Conservation (phyloP, 108 stramenopile genomes). For the Skeletonema costatum region DNA sequence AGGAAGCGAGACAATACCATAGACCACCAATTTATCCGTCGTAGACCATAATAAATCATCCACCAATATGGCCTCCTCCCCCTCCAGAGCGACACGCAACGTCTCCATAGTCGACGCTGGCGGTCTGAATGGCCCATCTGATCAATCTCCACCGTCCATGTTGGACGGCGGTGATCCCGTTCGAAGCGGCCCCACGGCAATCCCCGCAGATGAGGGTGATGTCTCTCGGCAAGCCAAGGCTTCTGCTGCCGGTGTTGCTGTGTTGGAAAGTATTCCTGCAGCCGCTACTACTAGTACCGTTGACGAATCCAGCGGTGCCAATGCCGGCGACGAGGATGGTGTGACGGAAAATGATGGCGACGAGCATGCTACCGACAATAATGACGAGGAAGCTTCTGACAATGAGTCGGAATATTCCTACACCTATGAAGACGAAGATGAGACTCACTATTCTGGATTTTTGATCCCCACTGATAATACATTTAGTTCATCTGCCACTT, state of each 20-base stretch:
- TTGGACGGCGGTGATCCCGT: neutral
- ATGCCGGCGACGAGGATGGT: slow-evolving; percentile 6
- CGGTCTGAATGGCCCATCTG: neutral
- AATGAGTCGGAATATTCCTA: slow-evolving; percentile 71
- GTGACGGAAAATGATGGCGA: slow-evolving; percentile 13
- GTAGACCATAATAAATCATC: neutral
- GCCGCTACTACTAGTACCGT: neutral
- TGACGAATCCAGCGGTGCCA: neutral
- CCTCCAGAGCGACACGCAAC: neutral
- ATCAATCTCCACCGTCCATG: neutral
- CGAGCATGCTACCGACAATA: slow-evolving; percentile 21
- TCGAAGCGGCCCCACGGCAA: neutral
- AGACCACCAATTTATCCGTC: neutral
- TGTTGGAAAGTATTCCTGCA: neutral
- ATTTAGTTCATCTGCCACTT: slow-evolving; percentile 2
- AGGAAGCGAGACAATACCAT: neutral
- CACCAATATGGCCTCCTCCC: neutral
- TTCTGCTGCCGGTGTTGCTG: neutral
- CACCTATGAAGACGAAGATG: slow-evolving; percentile 85
- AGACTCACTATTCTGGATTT: slow-evolving; percentile 79
- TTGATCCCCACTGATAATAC: slow-evolving; percentile 48
- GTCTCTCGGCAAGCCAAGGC: neutral
- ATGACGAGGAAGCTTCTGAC: slow-evolving; percentile 43
- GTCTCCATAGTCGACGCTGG: neutral
- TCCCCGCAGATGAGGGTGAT: neutral